phyloP scores from a whole-genome alignment of 164 flowering plant genomes.

The Macadamia integrifolia region DNA sequence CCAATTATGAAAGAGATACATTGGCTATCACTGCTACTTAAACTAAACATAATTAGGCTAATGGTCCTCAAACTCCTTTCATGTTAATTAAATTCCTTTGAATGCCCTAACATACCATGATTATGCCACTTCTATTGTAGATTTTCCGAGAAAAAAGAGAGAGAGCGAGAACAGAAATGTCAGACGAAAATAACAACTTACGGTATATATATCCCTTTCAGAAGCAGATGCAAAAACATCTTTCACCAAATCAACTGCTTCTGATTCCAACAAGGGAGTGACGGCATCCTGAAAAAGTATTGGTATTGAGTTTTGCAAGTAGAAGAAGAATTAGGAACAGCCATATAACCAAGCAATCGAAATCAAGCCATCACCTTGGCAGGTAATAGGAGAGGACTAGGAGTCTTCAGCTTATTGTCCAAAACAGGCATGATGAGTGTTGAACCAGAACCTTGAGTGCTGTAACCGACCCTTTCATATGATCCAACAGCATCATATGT shows the following conservation, averaged over 20 bases:
- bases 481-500: constrained; percentile 99
- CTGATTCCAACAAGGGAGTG: constrained; percentile 77
- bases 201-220: constrained; percentile 96
- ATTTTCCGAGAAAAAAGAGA: neutral
- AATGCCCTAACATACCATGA: too few species aligned
- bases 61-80: too few species aligned
- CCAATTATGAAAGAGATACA: too few species aligned
- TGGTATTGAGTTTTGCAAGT: neutral
- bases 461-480: constrained; percentile 93
- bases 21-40: too few species aligned
- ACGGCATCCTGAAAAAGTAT: constrained; percentile 74
- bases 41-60: too few species aligned
- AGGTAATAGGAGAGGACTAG: constrained; percentile 91
- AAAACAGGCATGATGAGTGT: constrained; percentile 89
- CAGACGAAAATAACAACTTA: constrained; percentile 24
- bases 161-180: neutral
- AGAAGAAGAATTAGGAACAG: neutral
- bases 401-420: constrained; percentile 94
- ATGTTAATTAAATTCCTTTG: too few species aligned
- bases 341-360: neutral
- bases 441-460: constrained; percentile 93
- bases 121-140: neutral
- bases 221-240: constrained; percentile 91
- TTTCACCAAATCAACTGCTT: constrained; percentile 93
- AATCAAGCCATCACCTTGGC: constrained; percentile 41